A percentile compares a stretch with the other conserved stretches of the same genome.
Conservation (phyloP, 139 green algal species). For the Desmodesmus armatus region DNA sequence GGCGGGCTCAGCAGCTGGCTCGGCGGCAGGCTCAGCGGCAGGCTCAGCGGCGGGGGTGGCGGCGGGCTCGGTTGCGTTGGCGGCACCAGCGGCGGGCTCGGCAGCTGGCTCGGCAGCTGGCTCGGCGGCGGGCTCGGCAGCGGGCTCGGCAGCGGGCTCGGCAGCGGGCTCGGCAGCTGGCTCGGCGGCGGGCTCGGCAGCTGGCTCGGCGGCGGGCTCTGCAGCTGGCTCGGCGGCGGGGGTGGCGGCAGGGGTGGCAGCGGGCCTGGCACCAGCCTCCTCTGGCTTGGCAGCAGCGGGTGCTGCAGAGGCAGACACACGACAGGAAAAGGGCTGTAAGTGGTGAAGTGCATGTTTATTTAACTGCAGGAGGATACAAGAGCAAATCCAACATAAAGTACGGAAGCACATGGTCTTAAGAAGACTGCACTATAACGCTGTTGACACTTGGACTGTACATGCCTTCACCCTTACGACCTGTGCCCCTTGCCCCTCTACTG, state of each 20-base stretch:
- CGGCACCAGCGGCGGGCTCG: background rate
- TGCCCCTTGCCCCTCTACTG: no score
- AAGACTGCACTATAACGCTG: no score
- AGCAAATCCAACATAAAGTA: no score
- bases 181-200: background rate
- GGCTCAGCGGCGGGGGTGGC: background rate
- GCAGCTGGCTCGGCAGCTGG: background rate
- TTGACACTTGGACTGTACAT: no score
- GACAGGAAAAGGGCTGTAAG: no score
- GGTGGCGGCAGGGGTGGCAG: background rate
- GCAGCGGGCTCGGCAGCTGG: background rate
- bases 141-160: background rate
- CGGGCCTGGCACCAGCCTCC: background rate
- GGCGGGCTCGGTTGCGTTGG: background rate
- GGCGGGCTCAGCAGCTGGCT: conserved; percentile 1
- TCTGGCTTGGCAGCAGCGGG: background rate
- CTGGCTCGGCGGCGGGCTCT: no score
- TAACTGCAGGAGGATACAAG: no score
- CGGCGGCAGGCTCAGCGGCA: background rate
- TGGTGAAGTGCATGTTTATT: no score
- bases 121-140: background rate
- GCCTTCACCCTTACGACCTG: no score
- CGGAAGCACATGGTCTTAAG: no score
- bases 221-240: background rate
- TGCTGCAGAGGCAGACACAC: no score